Evolutionary conservation across 1,139 yeast genomes (phyloP), one percentile per base, ranked within the genome.

Genomic region (Geotrichum klebahnii): DNA sequence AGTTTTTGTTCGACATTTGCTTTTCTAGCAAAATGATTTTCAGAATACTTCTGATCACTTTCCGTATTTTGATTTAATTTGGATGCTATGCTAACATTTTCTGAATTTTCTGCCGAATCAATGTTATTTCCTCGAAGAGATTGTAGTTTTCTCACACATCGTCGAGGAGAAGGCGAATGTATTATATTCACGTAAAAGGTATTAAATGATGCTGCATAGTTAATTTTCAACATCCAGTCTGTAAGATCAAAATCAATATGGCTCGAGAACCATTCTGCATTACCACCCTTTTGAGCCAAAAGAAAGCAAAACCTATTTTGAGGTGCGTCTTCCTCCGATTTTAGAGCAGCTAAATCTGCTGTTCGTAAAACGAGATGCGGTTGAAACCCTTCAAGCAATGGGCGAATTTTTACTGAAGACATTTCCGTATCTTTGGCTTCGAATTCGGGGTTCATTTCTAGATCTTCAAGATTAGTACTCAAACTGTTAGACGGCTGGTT

Each of bases 171-270:
- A 8, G 19, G 8, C 17, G 22, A 12, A n/a, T 19, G 20, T 2
- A 44, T 37, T 6, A 32, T 28, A 16, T 33, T 32, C 10, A 44
- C 48, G 22, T 37, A 37, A 22, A 29, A 44, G 2, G 76, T 71
- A 40, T 74, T 75, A 44, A 78, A 65, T 0, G 84, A 74, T 1
- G 82, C 77, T 10, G 80, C 68, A 55, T 74, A 72, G 56, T 82
- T 81, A 57, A 82, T 77, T 12, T 76, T 66, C 37, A 69, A 69
- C 44, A 80, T 71, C 88, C 88, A 82, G 29, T 76, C 75, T 16
- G 66, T 61, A 64, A 75, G 67, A 42, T 79, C 84, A 1, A 52
- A 61, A 24, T 61, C 65, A 2, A 58, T 53, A 4, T 55, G 55
- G 1, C 70, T 69, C 6, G 67, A 65, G 52, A 68, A 65, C 65